Evolutionary conservation across 306 rosid species (phyloP), one percentile per base, ranked within the genome.

Genomic region (Castanospermum australe): DNA sequence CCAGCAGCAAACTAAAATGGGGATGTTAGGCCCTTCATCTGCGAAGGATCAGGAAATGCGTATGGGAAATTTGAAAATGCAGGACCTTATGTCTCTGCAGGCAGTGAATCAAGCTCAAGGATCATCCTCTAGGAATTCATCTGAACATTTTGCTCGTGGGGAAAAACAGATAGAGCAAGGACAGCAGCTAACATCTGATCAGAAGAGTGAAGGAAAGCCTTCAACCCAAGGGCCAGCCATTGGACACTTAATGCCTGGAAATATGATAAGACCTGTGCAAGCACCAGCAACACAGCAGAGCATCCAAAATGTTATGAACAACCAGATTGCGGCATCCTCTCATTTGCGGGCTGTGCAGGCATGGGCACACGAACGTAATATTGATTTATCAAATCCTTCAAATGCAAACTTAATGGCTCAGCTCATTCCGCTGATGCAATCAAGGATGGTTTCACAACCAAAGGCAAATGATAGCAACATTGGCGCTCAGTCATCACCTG

Each of bases 301-400:
- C 82, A 73, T 78, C 69, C 90, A 85, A 75, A 91, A 82, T 81
- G 70, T 81, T 85, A 61, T 85, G 57, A 92, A 82, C 88, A 90
- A 90, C 78, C 98, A 91, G 90, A 79, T 87, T 73, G 86, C 88
- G 8, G 64, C 81, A 76, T 82, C 95, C 82, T 71, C 88, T 57
- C 97, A 91, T 82, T 82, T 91, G 67, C 95, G 84, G 81, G 92
- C 92, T n/a, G 61, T 90, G 88, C 96, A 95, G 79, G 92, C 94
- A 15, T 92, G 96, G 97, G 97, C 89, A 25, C 84, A 81, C 44
- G 99, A 92, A 69, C 86, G 81, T 39, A 91, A 92, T 80, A 91
- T 94, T 74, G 97, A 95, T 86, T 90, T 91, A 74, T 87, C 96
- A 25, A 82, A 86, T 73, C 99, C 98, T 68, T 83, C 89, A 77